Conservation (phyloP, 2,329 filamentous ascomycete species). For the Apiospora koreana region DNA sequence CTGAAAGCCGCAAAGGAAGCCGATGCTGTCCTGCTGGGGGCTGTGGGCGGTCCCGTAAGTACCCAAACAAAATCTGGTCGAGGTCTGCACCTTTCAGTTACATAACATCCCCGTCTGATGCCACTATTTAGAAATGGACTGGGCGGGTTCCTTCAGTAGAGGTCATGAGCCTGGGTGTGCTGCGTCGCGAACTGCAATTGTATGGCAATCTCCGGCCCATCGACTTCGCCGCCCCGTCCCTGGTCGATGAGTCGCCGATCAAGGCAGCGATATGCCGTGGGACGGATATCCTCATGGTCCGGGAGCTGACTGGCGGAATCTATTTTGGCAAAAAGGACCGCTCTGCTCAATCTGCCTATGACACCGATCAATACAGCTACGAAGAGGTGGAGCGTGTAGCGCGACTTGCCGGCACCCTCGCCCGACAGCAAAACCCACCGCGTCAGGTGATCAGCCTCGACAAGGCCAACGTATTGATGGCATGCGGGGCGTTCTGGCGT, state of each 20-base stretch:
- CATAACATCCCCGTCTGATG: not conserved
- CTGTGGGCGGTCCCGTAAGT: not conserved
- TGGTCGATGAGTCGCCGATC: slow-evolving; percentile 68
- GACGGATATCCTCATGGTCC: slow-evolving; percentile 76
- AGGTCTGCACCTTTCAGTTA: too few relatives aligned
- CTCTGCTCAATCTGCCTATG: slow-evolving; percentile 55
- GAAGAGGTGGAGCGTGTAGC: slow-evolving; percentile 72
- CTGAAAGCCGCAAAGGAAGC: not conserved
- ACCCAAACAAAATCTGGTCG: too few relatives aligned
- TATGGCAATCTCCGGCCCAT: slow-evolving; percentile 70
- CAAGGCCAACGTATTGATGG: slow-evolving; percentile 27
- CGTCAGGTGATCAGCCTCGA: slow-evolving; percentile 40
- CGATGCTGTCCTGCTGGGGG: not conserved
- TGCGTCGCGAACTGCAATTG: not conserved
- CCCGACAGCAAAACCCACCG: slow-evolving; percentile 55
- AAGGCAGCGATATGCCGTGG: slow-evolving; percentile 68
- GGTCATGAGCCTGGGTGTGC: not conserved
- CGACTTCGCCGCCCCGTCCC: slow-evolving; percentile 72
- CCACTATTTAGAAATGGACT: not conserved
- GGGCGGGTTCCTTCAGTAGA: not conserved
- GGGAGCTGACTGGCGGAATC: slow-evolving; percentile 75
- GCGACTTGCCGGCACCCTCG: slow-evolving; percentile 66
- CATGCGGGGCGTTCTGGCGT: slow-evolving; percentile 25
- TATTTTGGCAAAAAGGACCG: slow-evolving; percentile 75
- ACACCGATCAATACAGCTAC: slow-evolving; percentile 72